Evolutionary conservation across 768 basidiomycete species (phyloP), one percentile per base, ranked within the genome.

Genomic region (Grammothele lineata): DNA sequence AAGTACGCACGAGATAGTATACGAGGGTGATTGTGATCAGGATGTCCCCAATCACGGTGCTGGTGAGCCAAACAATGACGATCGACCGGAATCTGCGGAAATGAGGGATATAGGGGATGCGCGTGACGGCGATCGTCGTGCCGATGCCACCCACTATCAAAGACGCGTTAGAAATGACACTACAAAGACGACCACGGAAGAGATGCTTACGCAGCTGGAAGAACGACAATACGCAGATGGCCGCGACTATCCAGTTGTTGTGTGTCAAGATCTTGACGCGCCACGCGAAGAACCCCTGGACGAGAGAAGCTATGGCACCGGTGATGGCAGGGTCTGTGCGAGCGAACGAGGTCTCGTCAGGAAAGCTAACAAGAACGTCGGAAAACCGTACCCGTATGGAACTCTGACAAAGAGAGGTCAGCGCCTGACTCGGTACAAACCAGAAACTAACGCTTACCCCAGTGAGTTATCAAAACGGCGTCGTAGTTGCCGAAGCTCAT

Each of bases 201-300:
- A n/a, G n/a, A n/a, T 30, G 14, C 27, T 7, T 14, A 30, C 27
- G 9, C 14, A 41, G 10, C 35, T 24, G 24, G 35, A 37, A 15
- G 26, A 22, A 24, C 2, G 22, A 51, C 17, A 48, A 21, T 14
- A 48, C 47, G 7, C 33, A n/a, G 32, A 62, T 18, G 25, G 59
- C 46, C 11, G 42, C 41, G 5, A 51, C 27, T 33, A 58, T 11
- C 32, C 30, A 51, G 3, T 9, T 41, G 38, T 63, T 64, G 26
- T 38, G 52, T 3, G 58, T 62, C 18, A 70, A 38, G 12, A 62
- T 36, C 11, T 55, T 61, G 9, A 70, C 60, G 11, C 69, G 60
- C 62, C 65, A 67, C 8, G 70, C 68, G 35, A 70, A 73, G 52
- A 76, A 76, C 0, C 69, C 40, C 40, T 76, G 72, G 3, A 74